Evolutionary conservation across 148 eudicot genomes (phyloP).

Genomic region (Fallopia convolvulus): DNA sequence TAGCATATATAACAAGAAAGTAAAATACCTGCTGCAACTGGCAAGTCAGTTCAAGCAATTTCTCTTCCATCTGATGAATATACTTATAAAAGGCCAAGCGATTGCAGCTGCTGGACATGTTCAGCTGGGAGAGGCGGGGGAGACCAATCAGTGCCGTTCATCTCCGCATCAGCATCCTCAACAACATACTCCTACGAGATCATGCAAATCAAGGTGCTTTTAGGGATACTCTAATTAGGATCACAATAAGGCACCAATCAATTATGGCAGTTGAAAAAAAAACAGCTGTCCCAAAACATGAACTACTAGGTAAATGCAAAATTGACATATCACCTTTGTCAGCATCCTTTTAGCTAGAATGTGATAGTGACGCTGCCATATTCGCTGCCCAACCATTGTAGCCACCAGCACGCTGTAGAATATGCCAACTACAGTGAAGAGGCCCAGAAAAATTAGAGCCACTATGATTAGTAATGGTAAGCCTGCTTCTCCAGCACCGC

Average conservation of each 20-base stretch:
- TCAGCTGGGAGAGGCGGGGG: slow-evolving; percentile 83
- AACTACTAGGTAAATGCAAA: background rate
- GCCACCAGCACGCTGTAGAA: slow-evolving; percentile 93
- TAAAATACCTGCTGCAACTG: too few relatives aligned
- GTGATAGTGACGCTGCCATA: slow-evolving; percentile 98
- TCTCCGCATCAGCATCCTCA: slow-evolving; percentile 78
- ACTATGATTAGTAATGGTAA: slow-evolving; percentile 62
- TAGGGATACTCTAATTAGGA: background rate
- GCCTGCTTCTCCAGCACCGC: slow-evolving; percentile 96
- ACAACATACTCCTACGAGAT: slow-evolving; percentile 71
- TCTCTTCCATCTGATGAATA: too few relatives aligned
- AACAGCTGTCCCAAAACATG: too few relatives aligned
- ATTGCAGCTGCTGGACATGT: slow-evolving; percentile 75
- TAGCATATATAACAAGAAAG: too few relatives aligned
- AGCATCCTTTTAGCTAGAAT: slow-evolving; percentile 97
- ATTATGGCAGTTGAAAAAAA: too few relatives aligned
- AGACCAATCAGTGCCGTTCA: slow-evolving; percentile 59
- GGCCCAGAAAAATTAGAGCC: slow-evolving; percentile 71
- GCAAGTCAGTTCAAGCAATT: too few relatives aligned
- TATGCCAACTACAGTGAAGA: slow-evolving; percentile 83
- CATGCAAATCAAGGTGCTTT: background rate
- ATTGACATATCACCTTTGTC: slow-evolving; percentile 55
- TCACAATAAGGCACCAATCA: background rate
- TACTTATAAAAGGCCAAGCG: slow-evolving; percentile 63
- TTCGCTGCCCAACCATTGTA: slow-evolving; percentile 95